phyloP scores from a whole-genome alignment of 129 eudicot genomes.

The Heracleum sosnowskyi region DNA sequence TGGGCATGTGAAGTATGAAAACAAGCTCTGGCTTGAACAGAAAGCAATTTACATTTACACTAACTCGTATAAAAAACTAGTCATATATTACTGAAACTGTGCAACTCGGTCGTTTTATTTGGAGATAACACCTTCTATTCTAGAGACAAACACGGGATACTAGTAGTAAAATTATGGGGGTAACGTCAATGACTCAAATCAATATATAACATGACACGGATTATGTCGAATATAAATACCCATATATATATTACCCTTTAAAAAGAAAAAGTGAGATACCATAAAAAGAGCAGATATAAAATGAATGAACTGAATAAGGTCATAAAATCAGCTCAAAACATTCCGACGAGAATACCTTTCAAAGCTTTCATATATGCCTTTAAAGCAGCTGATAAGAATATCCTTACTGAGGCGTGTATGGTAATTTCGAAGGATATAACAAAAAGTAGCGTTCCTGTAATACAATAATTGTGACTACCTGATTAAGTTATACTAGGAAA shows the following conservation, averaged over 20 bases:
- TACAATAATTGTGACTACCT: conserved; percentile 10
- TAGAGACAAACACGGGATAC: not conserved
- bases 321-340: not conserved
- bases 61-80: not conserved
- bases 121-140: not conserved
- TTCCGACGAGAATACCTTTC: conserved; percentile 44
- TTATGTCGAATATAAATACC: not conserved
- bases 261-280: not conserved
- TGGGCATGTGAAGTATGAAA: not conserved
- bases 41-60: not conserved
- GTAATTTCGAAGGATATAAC: conserved; percentile 50
- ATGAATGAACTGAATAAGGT: not conserved
- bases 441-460: conserved; percentile 84
- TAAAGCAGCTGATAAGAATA: conserved; percentile 67
- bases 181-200: too few species aligned
- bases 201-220: not conserved
- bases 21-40: too few species aligned
- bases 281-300: not conserved
- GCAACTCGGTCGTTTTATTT: not conserved
- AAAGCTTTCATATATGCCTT: conserved; percentile 55
- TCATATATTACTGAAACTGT: not conserved
- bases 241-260: not conserved
- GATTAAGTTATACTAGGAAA: conserved; percentile 1
- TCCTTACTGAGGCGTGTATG: conserved; percentile 42
- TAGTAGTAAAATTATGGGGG: not conserved